These are phyloP conservation scores for Lunasporangiospora selenospora DNA, from an alignment of 192 early-diverging fungal species.

Conservation along the genomic window DNA sequence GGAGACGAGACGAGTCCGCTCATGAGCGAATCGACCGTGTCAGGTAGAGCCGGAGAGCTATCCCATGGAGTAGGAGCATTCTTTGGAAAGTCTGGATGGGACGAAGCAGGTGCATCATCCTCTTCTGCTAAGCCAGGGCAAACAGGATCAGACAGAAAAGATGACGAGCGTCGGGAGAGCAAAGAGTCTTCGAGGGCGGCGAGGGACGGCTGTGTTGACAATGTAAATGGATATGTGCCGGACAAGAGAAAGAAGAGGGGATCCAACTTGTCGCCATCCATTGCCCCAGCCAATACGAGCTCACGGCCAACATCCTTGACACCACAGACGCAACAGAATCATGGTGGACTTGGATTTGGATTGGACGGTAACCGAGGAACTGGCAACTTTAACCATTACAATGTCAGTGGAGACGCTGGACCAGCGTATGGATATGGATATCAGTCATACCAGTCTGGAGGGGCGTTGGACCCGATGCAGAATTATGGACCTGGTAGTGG, in stretches of 20 bases:
- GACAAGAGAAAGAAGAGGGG: constrained; percentile 31
- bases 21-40: constrained; percentile 46
- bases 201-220: constrained; percentile 38
- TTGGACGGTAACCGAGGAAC: too few species aligned
- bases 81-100: constrained; percentile 42
- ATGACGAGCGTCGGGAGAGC: background rate
- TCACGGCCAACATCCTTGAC: background rate
- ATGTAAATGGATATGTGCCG: constrained; percentile 36
- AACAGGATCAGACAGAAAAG: background rate
- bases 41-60: too few species aligned
- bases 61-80: constrained; percentile 4
- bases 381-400: too few species aligned
- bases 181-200: constrained; percentile 3
- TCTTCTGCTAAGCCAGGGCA: too few species aligned
- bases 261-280: background rate
- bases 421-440: constrained; percentile 42
- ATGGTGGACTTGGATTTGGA: constrained; percentile 5
- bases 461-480: background rate
- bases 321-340: constrained; percentile 4
- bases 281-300: constrained; percentile 5
- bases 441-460: constrained; percentile 32
- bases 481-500: background rate
- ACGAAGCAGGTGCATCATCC: background rate
- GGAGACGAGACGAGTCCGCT: constrained; percentile 14
- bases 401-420: too few species aligned